phyloP scores from a whole-genome alignment of 1,284 basidiomycete genomes.

The Peniophora sp. region DNA sequence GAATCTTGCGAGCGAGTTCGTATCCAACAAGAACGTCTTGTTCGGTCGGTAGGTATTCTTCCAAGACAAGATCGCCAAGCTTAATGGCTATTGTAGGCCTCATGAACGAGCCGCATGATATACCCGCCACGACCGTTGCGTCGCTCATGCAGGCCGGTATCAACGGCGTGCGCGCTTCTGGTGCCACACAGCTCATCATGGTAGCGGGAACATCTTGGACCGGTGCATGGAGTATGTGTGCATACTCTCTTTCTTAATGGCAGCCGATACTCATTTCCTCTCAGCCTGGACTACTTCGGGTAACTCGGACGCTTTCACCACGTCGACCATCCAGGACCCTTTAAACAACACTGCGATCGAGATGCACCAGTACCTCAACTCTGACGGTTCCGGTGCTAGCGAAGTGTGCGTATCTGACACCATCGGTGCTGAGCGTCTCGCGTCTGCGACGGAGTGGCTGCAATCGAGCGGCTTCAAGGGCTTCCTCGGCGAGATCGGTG shows the following conservation, averaged over 20 bases:
- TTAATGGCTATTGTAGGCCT: slow-evolving; percentile 17
- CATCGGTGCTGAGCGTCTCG: slow-evolving; percentile 50
- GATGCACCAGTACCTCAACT: slow-evolving; percentile 68
- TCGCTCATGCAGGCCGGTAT: slow-evolving; percentile 51
- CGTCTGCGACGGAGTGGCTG: slow-evolving; percentile 50
- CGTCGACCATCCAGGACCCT: slow-evolving; percentile 38
- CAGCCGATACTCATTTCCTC: slow-evolving; percentile 22
- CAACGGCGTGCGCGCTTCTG: slow-evolving; percentile 49
- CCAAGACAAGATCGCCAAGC: background rate
- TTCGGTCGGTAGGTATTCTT: slow-evolving; percentile 29
- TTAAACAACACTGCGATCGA: slow-evolving; percentile 58
- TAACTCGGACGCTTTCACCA: slow-evolving; percentile 43
- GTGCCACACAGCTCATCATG: slow-evolving; percentile 43
- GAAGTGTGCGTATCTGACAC: slow-evolving; percentile 48
- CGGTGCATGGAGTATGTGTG: slow-evolving; percentile 24
- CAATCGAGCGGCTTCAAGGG: slow-evolving; percentile 52
- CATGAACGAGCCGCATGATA: background rate
- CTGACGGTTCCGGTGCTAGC: slow-evolving; percentile 53
- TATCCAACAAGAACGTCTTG: slow-evolving; percentile 44
- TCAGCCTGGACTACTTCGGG: slow-evolving; percentile 52
- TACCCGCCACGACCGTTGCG: background rate
- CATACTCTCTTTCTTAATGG: background rate
- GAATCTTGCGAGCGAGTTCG: slow-evolving; percentile 46
- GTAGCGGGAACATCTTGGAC: slow-evolving; percentile 40
- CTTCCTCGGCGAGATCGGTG: slow-evolving; percentile 58